phyloP scores from a whole-genome alignment of 371 early-diverging fungal genomes.

The Smittium culicis region DNA sequence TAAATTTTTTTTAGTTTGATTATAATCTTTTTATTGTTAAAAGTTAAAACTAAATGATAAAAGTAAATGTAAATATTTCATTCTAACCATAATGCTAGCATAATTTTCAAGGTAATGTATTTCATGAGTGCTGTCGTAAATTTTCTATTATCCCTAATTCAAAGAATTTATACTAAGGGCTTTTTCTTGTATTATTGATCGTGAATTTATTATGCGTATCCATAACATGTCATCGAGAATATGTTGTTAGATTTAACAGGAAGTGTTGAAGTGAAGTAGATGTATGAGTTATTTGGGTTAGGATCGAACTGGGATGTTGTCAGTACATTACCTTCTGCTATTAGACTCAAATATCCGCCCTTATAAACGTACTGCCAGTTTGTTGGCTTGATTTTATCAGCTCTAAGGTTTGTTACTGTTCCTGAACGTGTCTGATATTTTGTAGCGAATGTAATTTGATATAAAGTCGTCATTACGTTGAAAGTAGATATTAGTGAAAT shows the following conservation, averaged over 20 bases:
- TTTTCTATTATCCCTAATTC: too few species aligned
- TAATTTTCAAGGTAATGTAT: too few species aligned
- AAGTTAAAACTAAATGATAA: too few species aligned
- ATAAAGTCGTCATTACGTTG: not conserved
- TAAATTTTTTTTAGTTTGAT: too few species aligned
- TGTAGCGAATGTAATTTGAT: not conserved
- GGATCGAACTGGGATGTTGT: not conserved
- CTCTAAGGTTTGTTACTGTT: not conserved
- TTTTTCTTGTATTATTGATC: too few species aligned
- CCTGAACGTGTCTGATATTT: not conserved
- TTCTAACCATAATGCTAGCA: too few species aligned
- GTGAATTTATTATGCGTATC: too few species aligned
- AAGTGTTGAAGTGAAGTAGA: not conserved
- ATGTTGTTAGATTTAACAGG: not conserved
- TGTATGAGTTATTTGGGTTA: not conserved
- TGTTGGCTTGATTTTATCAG: not conserved
- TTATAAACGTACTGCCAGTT: not conserved
- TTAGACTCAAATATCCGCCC: not conserved
- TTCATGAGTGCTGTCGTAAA: too few species aligned
- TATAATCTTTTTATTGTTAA: too few species aligned
- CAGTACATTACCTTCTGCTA: not conserved
- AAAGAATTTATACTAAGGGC: too few species aligned
- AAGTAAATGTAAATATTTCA: too few species aligned
- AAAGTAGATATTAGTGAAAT: not conserved
- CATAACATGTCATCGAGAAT: not conserved